phyloP scores from a whole-genome alignment of 2,329 filamentous ascomycete species.

The Knufia fluminis region DNA sequence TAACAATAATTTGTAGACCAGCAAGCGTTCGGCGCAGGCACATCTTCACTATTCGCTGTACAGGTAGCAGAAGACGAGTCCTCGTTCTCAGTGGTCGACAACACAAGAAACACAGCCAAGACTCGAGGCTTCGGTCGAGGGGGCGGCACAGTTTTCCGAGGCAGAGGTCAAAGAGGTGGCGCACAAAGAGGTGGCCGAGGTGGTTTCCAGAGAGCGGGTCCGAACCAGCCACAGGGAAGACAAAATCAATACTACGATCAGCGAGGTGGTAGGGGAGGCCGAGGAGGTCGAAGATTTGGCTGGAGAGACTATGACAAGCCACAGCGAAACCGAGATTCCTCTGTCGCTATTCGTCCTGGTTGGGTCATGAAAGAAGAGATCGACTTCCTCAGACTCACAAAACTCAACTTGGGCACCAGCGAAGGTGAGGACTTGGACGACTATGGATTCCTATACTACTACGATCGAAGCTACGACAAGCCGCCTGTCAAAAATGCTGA shows the following conservation, averaged over 20 bases:
- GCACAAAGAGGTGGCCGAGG: constrained; percentile 57
- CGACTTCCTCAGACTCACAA: constrained; percentile 88
- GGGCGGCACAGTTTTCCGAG: constrained; percentile 81
- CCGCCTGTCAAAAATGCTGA: constrained; percentile 79
- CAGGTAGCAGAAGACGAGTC: constrained; percentile 92
- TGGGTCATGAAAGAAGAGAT: constrained; percentile 97
- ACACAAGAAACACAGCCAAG: constrained; percentile 77
- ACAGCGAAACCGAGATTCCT: constrained; percentile 87
- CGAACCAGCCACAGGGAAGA: constrained; percentile 56
- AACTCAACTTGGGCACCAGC: constrained; percentile 90
- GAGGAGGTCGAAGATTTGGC: constrained; percentile 75
- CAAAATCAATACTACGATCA: constrained; percentile 59
- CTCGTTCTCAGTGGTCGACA: constrained; percentile 95
- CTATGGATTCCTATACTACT: constrained; percentile 98
- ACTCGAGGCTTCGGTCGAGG: constrained; percentile 72
- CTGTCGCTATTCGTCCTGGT: constrained; percentile 89
- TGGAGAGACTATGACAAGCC: constrained; percentile 99
- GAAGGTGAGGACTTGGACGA: constrained; percentile 90
- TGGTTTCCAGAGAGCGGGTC: constrained; percentile 61
- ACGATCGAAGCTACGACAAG: constrained; percentile 94
- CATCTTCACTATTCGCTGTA: constrained; percentile 77
- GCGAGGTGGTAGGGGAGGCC: constrained; percentile 55
- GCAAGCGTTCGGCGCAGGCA: constrained; percentile 89
- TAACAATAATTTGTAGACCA: constrained; percentile 54
- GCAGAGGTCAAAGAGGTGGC: constrained; percentile 63